Percentiles rank a stretch among this genome's conserved stretches.
Conservation (phyloP, 2,329 filamentous ascomycete genomes). For the Talaromyces sp. region DNA sequence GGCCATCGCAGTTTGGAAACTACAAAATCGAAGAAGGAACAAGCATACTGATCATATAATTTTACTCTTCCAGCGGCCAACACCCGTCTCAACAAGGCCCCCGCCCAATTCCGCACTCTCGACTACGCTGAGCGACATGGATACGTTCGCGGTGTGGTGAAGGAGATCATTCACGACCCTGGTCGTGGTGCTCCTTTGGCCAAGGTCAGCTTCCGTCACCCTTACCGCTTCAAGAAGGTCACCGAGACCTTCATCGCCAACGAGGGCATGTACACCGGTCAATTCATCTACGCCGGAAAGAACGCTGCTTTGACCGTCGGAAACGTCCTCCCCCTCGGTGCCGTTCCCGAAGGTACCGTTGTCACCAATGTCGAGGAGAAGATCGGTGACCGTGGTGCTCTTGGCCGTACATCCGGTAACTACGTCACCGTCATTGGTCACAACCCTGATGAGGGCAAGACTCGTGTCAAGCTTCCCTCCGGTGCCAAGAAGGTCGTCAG, state of each 20-base stretch:
- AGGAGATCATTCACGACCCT: slow-evolving; percentile 98
- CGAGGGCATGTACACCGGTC: slow-evolving; percentile 99
- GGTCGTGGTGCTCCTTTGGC: slow-evolving; percentile 97
- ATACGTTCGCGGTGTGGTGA: slow-evolving; percentile 95
- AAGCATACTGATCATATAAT: slow-evolving; percentile 32
- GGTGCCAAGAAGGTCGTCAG: slow-evolving; percentile 99
- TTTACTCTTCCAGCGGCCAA: slow-evolving; percentile 60
- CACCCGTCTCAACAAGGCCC: slow-evolving; percentile 91
- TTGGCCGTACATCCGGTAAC: slow-evolving; percentile 97
- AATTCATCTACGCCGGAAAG: slow-evolving; percentile 99
- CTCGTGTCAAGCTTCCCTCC: slow-evolving; percentile 97
- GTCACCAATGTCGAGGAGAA: slow-evolving; percentile 99
- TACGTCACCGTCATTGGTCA: slow-evolving; percentile 97
- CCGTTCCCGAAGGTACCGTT: slow-evolving; percentile 98
- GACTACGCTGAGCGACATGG: slow-evolving; percentile 97
- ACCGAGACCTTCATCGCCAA: slow-evolving; percentile 99
- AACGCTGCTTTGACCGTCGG: slow-evolving; percentile 94
- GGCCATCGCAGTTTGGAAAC: slow-evolving; percentile 5
- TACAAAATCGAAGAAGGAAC: slow-evolving; percentile 1
- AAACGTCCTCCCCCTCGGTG: slow-evolving; percentile 91
- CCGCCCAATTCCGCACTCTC: slow-evolving; percentile 93
- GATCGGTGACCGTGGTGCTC: slow-evolving; percentile 90
- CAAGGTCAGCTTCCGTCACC: slow-evolving; percentile 93
- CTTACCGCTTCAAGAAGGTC: slow-evolving; percentile 96
- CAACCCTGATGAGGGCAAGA: slow-evolving; percentile 99